Base-by-base conservation (phyloP, 495 filamentous ascomycete species). In the Chaetomium cochliodes region DNA sequence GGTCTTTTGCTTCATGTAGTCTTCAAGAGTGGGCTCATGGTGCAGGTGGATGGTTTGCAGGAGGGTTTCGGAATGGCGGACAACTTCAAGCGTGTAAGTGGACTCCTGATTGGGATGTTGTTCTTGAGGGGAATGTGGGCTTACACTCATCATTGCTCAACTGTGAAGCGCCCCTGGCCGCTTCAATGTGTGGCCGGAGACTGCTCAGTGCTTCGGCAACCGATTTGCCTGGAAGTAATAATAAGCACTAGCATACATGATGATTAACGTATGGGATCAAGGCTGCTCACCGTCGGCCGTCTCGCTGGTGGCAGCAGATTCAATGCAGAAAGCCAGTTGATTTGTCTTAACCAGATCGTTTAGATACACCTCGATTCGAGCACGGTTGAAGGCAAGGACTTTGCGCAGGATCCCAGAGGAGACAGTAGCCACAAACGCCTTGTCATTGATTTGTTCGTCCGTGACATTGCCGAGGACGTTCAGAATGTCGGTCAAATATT, bases 381-480 rank as follows among this genome's bases (percentile, higher is more conserved):
- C 1, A 6, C 49, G 61, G 39, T 65, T 73, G 53, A 71, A 73
- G 0, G 33, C 33, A 0, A 70, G 30, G 7, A 72, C 46, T 22
- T 33, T 50, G 0, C 8, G 28, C 5, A 72, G 46, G 12, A 70
- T 54, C 8, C 13, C 3, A 0, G 53, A 54, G 47, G 46, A 49
- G 2, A 46, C 16, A 6, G 12, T n/a, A 44, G 30, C 54, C 46
- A 26, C 62, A 30, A 46, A 25, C 2, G 20, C 12, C n/a, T 13
- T 46, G 26, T 60, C 2, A 0, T 3, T 53, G 0, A 56, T 16
- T 28, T 64, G 37, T 0, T 63, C 16, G 3, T 66, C 58, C 2
- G 41, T 20, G 8, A 47, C 53, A 5, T 33, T 13, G 16, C 52
- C 63, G 15, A 72, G 42, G n/a, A 25, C 42, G 6, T 28, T 18